Evolutionary conservation across 495 filamentous ascomycete species (phyloP).

Genomic region (Aspergillus bertholletiae): DNA sequence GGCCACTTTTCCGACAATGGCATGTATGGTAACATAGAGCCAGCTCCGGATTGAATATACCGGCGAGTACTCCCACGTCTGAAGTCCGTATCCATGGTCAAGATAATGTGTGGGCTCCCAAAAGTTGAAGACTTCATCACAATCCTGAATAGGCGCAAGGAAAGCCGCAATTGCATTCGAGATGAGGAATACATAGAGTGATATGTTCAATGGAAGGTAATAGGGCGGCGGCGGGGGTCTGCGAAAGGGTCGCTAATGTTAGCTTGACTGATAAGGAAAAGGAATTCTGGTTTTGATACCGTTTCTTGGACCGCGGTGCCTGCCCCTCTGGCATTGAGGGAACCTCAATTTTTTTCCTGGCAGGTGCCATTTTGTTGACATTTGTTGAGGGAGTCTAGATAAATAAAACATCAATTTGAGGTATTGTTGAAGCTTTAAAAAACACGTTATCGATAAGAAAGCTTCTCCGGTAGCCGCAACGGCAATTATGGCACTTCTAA

Average conservation of each 20-base stretch:
- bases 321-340: conserved; percentile 4
- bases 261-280: not conserved
- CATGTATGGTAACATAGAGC: conserved; percentile 88
- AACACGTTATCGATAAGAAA: conserved; percentile 29
- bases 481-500: conserved; percentile 30
- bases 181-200: conserved; percentile 72
- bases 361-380: conserved; percentile 9
- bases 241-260: conserved; percentile 13
- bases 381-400: no score
- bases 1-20: conserved; percentile 60
- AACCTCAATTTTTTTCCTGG: conserved; percentile 8
- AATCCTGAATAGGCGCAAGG: conserved; percentile 92
- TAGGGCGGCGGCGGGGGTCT: conserved; percentile 54
- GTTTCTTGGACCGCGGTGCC: conserved; percentile 25
- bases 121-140: conserved; percentile 98
- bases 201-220: conserved; percentile 64
- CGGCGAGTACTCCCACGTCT: conserved; percentile 99
- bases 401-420: not conserved
- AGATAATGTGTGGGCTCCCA: conserved; percentile 98
- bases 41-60: conserved; percentile 94
- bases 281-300: conserved; percentile 17
- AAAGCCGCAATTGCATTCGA: conserved; percentile 74
- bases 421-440: not conserved
- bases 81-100: conserved; percentile 84
- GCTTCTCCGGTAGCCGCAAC: conserved; percentile 28